Percentiles rank a stretch among this genome's conserved stretches.
These are phyloP conservation scores for Clonostachys sp. DNA, from an alignment of 2,329 filamentous ascomycete species.

Conservation along the genomic window DNA sequence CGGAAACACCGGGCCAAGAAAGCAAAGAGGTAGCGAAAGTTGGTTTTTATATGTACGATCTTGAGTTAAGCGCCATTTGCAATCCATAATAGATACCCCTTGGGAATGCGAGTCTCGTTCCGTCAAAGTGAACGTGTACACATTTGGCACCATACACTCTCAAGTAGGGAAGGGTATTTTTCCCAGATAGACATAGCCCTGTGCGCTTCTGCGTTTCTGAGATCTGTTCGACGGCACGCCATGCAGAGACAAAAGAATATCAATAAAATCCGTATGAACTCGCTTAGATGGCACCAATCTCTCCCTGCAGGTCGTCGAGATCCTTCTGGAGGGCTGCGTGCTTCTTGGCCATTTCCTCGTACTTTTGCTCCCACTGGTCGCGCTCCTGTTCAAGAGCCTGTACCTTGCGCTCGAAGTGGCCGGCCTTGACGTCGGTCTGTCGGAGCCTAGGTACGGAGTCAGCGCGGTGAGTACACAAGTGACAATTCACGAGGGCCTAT, in stretches of 20 bases:
- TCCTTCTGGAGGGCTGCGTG: constrained; percentile 81
- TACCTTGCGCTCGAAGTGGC: constrained; percentile 98
- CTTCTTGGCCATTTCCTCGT: constrained; percentile 96
- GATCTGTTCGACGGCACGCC: constrained; percentile 1
- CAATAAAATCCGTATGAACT: constrained; percentile 1
- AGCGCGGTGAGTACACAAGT: constrained; percentile 8
- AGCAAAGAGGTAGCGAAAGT: constrained; percentile 18
- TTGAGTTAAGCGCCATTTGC: too few species aligned
- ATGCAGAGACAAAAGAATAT: constrained; percentile 3
- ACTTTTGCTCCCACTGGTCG: constrained; percentile 95
- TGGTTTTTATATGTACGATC: constrained; percentile 1
- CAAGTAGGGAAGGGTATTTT: too few species aligned
- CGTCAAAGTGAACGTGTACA: constrained; percentile 4
- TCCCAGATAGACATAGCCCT: too few species aligned
- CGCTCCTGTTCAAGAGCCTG: constrained; percentile 89
- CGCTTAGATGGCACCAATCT: constrained; percentile 87
- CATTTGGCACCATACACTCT: too few species aligned
- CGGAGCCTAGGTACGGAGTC: constrained; percentile 63
- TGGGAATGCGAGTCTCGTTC: constrained; percentile 17
- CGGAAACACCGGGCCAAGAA: constrained; percentile 69
- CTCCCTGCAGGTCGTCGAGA: constrained; percentile 81
- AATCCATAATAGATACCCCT: constrained; percentile 23
- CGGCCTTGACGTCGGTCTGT: constrained; percentile 98
- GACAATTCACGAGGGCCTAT: neutral
- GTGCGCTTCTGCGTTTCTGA: too few species aligned